Percentiles rank a stretch among this genome's conserved stretches.
These are phyloP conservation scores for Eleusine indica DNA, from an alignment of 176 grass and related monocot genomes.

Conservation along the genomic window DNA sequence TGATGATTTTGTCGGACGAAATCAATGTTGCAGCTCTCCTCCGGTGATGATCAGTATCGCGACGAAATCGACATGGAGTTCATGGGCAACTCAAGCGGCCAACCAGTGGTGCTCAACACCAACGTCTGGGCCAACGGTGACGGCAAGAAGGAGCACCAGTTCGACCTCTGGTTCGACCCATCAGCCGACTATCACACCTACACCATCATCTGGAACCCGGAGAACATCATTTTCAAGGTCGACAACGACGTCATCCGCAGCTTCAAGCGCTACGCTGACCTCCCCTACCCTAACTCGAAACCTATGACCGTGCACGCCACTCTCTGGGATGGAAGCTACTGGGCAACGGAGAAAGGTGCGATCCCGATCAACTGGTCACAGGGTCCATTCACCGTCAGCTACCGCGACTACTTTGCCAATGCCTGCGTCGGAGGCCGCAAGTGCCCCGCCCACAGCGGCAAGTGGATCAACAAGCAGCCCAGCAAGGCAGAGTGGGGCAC, in stretches of 20 bases:
- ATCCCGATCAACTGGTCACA: slow-evolving; percentile 64
- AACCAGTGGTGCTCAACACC: slow-evolving; percentile 11
- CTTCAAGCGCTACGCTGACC: slow-evolving; percentile 69
- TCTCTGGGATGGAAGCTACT: slow-evolving; percentile 84
- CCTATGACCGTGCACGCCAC: slow-evolving; percentile 77
- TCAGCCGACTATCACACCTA: slow-evolving; percentile 54
- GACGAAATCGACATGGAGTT: slow-evolving; percentile 38
- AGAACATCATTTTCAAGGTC: slow-evolving; percentile 59
- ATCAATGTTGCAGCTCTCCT: slow-evolving; percentile 2
- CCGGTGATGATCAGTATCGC: slow-evolving; percentile 9
- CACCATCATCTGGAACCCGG: slow-evolving; percentile 48
- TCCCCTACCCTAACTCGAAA: slow-evolving; percentile 45
- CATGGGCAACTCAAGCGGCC: background rate
- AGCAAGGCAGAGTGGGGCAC: slow-evolving; percentile 8
- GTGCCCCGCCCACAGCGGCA: slow-evolving; percentile 8
- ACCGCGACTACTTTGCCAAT: slow-evolving; percentile 49
- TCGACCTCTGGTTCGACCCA: slow-evolving; percentile 64
- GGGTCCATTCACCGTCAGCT: slow-evolving; percentile 60
- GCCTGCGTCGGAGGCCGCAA: slow-evolving; percentile 46
- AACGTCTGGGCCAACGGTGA: slow-evolving; percentile 25
- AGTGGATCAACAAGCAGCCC: slow-evolving; percentile 40
- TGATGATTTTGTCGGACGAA: background rate
- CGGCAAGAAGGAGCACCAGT: slow-evolving; percentile 44
- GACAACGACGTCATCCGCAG: slow-evolving; percentile 37
- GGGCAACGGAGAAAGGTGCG: slow-evolving; percentile 69